Evolutionary conservation across 371 early-diverging fungal species (phyloP), one percentile per base, ranked within the genome.

Genomic region (Lichtheimia corymbifera): DNA sequence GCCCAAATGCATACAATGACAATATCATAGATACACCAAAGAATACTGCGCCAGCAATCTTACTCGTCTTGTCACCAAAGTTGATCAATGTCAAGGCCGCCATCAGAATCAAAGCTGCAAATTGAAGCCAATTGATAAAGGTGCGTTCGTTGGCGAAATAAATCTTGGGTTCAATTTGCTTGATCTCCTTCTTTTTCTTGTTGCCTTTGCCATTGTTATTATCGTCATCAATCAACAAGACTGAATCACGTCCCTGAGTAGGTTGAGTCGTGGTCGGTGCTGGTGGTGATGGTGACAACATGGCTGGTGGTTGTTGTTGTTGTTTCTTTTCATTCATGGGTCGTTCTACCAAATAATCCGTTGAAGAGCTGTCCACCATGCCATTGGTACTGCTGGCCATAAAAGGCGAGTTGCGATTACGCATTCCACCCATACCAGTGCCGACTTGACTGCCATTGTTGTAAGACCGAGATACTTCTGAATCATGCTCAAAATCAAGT

Each of bases 91-190:
- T 91, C 12, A 92, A 60, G 2, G 88, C 84, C 9, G 86, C 74
- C 12, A 84, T 83, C 12, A 88, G 76, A 7, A 92, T 65, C 28
- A 85, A 72, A 4, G 88, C 79, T 17, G 88, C 58, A 74, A 89
- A 89, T 60, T 87, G 80, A 27, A 89, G 82, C 89, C 89, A 89
- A 18, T 92, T 87, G 55, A 98, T 82, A 73, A 97, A 98, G 0
- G 97, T 98, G 54, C 98, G 86, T 77, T 98, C 98, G 70, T 97
- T 98, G 59, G 98, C 97, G 82, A 97, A 98, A 67, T 92, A 97
- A 17, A 94, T 90, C 76, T 98, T 98, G 41, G 98, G 98, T 66
- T 98, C 98, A 9, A 96, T 82, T 3, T 58, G 64, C 51, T 30
- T 28, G 1, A 24, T 49, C 5, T 17, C 55, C 45, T 60, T 55